Evolutionary conservation across 2,329 filamentous ascomycete species (phyloP), one percentile per base, ranked within the genome.

Genomic region (Cercospora sojina): DNA sequence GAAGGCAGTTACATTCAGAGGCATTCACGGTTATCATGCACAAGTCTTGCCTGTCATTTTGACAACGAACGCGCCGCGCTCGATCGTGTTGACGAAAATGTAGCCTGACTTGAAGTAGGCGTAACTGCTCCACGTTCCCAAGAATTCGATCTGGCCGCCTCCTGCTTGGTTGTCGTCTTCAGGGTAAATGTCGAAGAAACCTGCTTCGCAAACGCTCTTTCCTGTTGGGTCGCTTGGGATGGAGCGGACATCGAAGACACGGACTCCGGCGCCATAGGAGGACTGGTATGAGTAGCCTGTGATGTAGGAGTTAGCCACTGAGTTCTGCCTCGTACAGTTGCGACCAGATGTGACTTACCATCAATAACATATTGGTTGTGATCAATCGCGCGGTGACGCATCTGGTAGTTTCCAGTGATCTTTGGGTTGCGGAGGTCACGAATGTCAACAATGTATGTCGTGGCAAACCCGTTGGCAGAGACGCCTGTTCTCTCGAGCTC

Each of bases 71-170:
- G 79, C 78, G 61, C 84, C 83, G 6, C 83, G 77, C 75, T 85
- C 83, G 62, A 85, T 85, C 3, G 79, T 83, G 75, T 85, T 84
- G 68, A 85, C 74, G 10, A 85, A 79, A 65, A 85, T 80, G 70
- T 81, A 81, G 1, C 83, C 83, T 0, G 78, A 81, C 72, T 80
- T 80, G 73, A 85, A 85, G 69, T 75, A 81, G 1, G 82, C 81
- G 66, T 83, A 85, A 56, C 79, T 79, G 25, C 78, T 81, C 83
- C 83, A 85, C 1, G 80, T 80, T 3, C 81, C 82, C 35, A 65
- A 23, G 59, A 63, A 73, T 8, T 68, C 68, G 12, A 82, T 78
- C 3, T 65, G 81, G 80, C 38, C 79, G 78, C 12, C 72, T 27
- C 64, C 64, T 23, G 62, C 29, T 64, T 25, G 70, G 67, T 49